Evolutionary conservation across 495 filamentous ascomycete species (phyloP).

Genomic region (Aspergillus sparsus): DNA sequence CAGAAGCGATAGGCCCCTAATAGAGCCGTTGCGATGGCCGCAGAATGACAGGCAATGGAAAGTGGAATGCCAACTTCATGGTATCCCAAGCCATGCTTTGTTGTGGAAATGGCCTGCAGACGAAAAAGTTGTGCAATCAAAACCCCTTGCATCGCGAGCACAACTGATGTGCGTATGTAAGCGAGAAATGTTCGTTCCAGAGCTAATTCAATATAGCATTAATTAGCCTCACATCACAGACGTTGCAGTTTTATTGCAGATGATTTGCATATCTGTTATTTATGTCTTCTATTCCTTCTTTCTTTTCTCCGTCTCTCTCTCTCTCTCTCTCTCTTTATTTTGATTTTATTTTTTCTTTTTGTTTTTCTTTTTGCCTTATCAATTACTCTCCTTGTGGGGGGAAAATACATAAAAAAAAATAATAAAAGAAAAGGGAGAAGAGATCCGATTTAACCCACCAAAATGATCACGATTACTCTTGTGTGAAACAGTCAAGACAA

Average conservation of each 20-base stretch:
- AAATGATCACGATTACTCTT: constrained; percentile 51
- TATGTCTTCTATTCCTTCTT: no score
- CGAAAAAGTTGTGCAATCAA: constrained; percentile 69
- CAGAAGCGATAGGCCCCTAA: constrained; percentile 68
- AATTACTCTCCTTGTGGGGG: no score
- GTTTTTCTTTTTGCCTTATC: no score
- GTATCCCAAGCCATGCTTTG: constrained; percentile 51
- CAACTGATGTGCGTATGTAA: constrained; percentile 72
- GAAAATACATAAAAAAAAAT: background rate
- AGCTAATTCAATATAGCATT: constrained; percentile 45
- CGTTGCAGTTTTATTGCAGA: background rate
- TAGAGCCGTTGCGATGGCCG: constrained; percentile 56
- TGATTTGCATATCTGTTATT: no score
- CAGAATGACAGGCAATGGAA: constrained; percentile 56
- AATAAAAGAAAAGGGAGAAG: background rate
- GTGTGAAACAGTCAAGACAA: constrained; percentile 43
- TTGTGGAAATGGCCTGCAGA: constrained; percentile 54
- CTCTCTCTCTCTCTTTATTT: background rate
- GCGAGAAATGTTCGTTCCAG: constrained; percentile 78
- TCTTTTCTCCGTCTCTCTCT: no score
- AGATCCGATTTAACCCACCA: constrained; percentile 29
- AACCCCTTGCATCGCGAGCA: constrained; percentile 67
- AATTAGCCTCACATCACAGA: background rate
- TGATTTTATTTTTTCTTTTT: no score
- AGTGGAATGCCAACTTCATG: constrained; percentile 66